These are phyloP conservation scores for Cordyceps militaris DNA, from an alignment of 2,329 filamentous ascomycete species.

Conservation along the genomic window DNA sequence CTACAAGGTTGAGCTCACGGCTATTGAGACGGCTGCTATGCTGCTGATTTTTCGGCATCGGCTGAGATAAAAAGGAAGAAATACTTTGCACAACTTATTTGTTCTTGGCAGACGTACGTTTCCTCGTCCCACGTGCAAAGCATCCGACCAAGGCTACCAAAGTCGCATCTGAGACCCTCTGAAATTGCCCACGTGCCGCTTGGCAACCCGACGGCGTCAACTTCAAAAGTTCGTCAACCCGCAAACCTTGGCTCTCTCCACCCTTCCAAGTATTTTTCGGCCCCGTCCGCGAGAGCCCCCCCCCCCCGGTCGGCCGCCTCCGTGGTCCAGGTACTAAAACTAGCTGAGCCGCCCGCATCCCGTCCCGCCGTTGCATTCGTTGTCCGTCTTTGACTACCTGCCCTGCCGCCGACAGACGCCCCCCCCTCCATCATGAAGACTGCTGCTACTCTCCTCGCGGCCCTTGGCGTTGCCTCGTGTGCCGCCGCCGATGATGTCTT, in stretches of 20 bases:
- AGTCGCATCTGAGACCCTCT: conserved; percentile 1
- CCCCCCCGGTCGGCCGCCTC: too few species aligned
- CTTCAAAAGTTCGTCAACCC: too few species aligned
- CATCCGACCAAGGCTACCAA: neutral
- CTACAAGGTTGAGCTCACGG: too few species aligned
- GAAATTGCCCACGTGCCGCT: conserved; percentile 4
- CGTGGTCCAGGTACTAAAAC: too few species aligned
- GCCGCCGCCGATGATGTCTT: conserved; percentile 38
- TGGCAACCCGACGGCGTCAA: too few species aligned
- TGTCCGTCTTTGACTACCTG: neutral
- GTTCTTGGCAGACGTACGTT: neutral
- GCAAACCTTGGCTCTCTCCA: too few species aligned
- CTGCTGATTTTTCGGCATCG: too few species aligned
- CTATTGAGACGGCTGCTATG: too few species aligned
- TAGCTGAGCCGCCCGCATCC: neutral
- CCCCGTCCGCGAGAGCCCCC: too few species aligned
- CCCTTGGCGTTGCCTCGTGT: conserved; percentile 24
- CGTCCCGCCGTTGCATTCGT: neutral
- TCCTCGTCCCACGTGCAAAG: neutral
- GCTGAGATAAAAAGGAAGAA: too few species aligned
- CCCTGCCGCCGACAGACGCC: neutral
- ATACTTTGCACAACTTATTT: neutral
- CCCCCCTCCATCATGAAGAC: conserved; percentile 15
- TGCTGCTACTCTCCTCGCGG: conserved; percentile 19
- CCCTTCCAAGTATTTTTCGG: too few species aligned